Conservation (phyloP, 2,329 filamentous ascomycete species). For the Colletotrichum navitas region DNA sequence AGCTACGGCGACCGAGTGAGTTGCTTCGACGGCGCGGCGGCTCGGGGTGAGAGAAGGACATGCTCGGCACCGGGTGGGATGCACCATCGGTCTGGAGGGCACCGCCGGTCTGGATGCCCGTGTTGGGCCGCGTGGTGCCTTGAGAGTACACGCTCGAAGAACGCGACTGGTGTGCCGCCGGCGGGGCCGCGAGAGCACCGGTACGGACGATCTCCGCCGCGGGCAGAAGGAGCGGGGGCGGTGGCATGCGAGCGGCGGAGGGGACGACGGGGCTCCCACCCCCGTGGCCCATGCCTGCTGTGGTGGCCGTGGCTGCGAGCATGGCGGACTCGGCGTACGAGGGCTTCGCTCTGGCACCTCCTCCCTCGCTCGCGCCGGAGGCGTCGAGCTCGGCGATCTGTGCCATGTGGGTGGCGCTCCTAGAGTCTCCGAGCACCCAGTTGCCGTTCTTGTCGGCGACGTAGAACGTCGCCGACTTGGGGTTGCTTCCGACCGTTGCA, state of each 20-base stretch:
- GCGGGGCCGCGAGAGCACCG: conserved; percentile 31
- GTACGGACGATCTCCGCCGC: conserved; percentile 48
- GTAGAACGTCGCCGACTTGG: conserved; percentile 61
- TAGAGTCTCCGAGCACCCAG: conserved; percentile 62
- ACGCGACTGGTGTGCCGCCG: conserved; percentile 44
- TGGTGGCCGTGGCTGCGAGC: conserved; percentile 42
- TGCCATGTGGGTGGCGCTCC: conserved; percentile 44
- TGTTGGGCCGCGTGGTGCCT: conserved; percentile 45
- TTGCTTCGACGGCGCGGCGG: conserved; percentile 41
- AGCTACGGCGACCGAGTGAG: conserved; percentile 35
- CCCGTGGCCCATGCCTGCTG: conserved; percentile 42
- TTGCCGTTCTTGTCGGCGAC: conserved; percentile 66
- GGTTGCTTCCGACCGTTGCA: conserved; percentile 49
- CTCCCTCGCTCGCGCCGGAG: conserved; percentile 39
- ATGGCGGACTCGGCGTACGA: conserved; percentile 39
- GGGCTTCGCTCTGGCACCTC: conserved; percentile 33
- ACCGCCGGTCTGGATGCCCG: conserved; percentile 39
- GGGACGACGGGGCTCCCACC: conserved; percentile 36
- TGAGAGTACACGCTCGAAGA: conserved; percentile 55
- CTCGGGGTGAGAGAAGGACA: conserved; percentile 43
- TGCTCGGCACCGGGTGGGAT: conserved; percentile 44
- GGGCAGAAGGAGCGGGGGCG: conserved; percentile 43
- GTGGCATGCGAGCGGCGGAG: conserved; percentile 25
- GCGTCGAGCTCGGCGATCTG: conserved; percentile 47
- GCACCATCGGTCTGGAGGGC: conserved; percentile 35